These are phyloP conservation scores for Talaromyces atroroseus DNA, from an alignment of 2,329 filamentous ascomycete species.

Conservation along the genomic window DNA sequence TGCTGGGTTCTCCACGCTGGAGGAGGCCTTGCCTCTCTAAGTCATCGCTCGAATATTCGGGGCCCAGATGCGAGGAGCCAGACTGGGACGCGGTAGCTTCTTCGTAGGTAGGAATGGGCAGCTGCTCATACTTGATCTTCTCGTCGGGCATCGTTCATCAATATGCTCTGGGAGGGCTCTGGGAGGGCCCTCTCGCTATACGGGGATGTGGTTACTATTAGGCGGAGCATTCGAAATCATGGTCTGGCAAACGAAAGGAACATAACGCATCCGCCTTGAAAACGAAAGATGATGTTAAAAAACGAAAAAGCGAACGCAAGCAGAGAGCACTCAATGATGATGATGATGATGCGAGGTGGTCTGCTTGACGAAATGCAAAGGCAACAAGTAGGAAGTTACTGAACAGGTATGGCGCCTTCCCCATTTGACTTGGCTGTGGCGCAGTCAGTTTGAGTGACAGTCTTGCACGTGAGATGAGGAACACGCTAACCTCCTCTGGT, in stretches of 20 bases:
- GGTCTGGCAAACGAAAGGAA: conserved; percentile 30
- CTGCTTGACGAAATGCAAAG: too few species aligned
- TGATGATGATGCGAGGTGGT: neutral
- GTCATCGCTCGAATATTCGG: conserved; percentile 61
- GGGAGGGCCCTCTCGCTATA: conserved; percentile 22
- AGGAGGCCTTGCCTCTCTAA: conserved; percentile 74
- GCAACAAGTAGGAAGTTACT: too few species aligned
- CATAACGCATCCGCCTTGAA: conserved; percentile 18
- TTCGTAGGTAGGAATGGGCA: conserved; percentile 78
- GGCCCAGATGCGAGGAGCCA: conserved; percentile 46
- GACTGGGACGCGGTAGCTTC: conserved; percentile 64
- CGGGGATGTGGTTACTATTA: conserved; percentile 21
- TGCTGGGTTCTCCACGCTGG: conserved; percentile 42
- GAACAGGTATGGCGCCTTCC: too few species aligned
- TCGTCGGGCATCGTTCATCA: conserved; percentile 44
- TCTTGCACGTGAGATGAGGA: neutral
- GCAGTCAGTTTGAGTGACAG: too few species aligned
- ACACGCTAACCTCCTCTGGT: neutral
- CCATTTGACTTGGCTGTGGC: neutral
- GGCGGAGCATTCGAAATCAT: conserved; percentile 32
- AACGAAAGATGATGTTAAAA: neutral
- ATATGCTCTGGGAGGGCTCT: conserved; percentile 23
- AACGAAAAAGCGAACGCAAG: neutral
- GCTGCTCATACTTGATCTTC: conserved; percentile 54
- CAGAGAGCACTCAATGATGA: neutral